Evolutionary conservation across 2,329 filamentous ascomycete species (phyloP).

Genomic region (Cladophialophora chaetospira): DNA sequence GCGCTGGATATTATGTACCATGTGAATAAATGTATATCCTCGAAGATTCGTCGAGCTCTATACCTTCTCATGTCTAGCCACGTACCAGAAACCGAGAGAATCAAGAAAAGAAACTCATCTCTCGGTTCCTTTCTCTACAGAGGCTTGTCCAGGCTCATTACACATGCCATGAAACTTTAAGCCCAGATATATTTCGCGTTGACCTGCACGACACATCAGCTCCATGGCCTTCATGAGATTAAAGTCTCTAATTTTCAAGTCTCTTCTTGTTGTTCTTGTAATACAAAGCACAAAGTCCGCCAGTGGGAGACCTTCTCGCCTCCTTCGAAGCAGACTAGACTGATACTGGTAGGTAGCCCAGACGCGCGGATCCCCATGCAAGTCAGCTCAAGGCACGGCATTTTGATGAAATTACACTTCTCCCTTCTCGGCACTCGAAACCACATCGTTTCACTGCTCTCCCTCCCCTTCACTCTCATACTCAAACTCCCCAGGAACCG

Average conservation of each 20-base stretch:
- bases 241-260: not conserved
- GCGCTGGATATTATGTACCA: too few relatives aligned
- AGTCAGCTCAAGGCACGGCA: not conserved
- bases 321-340: not conserved
- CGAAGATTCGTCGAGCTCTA: too few relatives aligned
- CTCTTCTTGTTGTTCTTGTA: not conserved
- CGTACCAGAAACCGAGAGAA: too few relatives aligned
- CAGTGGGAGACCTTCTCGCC: not conserved
- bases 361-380: not conserved
- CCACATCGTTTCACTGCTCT: conserved; percentile 1
- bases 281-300: not conserved
- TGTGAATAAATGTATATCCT: too few relatives aligned
- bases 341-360: not conserved
- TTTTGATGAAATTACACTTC: conserved; percentile 1
- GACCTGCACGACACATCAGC: too few relatives aligned
- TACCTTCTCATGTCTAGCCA: too few relatives aligned
- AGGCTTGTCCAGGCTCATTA: too few relatives aligned
- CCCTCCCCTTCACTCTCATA: conserved; percentile 45
- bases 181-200: too few relatives aligned
- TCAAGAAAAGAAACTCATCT: too few relatives aligned
- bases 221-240: not conserved
- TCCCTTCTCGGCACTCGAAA: not conserved
- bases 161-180: too few relatives aligned
- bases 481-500: conserved; percentile 49
- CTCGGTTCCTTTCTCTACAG: too few relatives aligned